Evolutionary conservation across 2,329 filamentous ascomycete species (phyloP), one percentile per base, ranked within the genome.

Genomic region (Diaporthe ilicicola): DNA sequence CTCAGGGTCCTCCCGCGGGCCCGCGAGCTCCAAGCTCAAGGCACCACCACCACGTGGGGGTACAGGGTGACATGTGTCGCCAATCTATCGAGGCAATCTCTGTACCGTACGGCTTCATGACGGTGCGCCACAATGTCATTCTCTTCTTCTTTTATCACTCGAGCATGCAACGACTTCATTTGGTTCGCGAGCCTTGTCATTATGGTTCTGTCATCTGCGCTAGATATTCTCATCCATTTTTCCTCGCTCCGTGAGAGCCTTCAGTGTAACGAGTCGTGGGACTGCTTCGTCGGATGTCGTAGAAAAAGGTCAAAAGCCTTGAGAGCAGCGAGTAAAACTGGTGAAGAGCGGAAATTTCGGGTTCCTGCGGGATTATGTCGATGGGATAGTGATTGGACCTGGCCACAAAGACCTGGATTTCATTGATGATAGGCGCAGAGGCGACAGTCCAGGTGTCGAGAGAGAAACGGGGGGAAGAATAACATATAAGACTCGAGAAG

Each of bases 181-280:
- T 51, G 44, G 19, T 66, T 62, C 24, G 67, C 56, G 50, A 72
- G 46, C 67, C 55, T 56, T 55, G 61, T 70, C 61, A 70, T 72
- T 70, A 72, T 72, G 53, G 69, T 62, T 72, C 70, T 72, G 59
- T 72, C 67, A 70, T 70, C 70, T 72, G 67, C 61, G 44, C 67
- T 70, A 69, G 67, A 72, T 68, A 65, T 70, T 71, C 71, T 71
- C 55, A 46, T 71, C 69, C 70, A 59, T 62, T 46, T 64, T 51
- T 29, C 65, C 61, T 54, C 59, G 61, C 51, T 70, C 53, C 54
- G 59, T 62, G 46, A 53, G 61, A 72, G 70, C 67, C 61, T 50
- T 66, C 70, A 56, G 50, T 65, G n/a, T 34, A 46, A 66, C 32
- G 29, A 55, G 67, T 61, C 48, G 65, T 59, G 65, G 50, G 50